Conservation (phyloP, 768 basidiomycete species). For the Rhodosporidiobolus sp. region DNA sequence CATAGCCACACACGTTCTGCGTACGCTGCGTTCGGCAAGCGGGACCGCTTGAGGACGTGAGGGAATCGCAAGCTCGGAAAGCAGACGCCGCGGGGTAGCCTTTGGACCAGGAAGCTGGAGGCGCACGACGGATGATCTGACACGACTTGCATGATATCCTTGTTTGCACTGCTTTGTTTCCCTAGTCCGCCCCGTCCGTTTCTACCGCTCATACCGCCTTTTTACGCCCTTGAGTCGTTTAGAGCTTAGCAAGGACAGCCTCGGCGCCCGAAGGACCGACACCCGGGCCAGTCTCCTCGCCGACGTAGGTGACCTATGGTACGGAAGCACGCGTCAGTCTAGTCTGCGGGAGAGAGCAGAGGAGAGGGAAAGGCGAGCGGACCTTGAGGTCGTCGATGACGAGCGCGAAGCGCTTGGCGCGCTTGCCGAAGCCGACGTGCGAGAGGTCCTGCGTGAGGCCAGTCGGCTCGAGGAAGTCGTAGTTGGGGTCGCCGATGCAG, state of each 20-base stretch:
- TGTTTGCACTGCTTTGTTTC: too few species aligned
- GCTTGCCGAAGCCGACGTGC: conserved; percentile 59
- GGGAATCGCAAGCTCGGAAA: too few species aligned
- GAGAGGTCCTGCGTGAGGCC: conserved; percentile 49
- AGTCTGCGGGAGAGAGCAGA: not conserved
- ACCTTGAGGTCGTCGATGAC: conserved; percentile 46
- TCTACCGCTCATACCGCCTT: too few species aligned
- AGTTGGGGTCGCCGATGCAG: conserved; percentile 59
- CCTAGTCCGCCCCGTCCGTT: too few species aligned
- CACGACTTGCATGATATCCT: too few species aligned
- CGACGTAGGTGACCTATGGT: conserved; percentile 46
- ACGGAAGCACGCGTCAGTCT: not conserved
- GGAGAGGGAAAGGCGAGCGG: conserved; percentile 6
- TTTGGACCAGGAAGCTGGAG: too few species aligned
- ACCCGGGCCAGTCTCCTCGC: conserved; percentile 54
- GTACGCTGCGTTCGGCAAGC: too few species aligned
- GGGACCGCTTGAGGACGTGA: too few species aligned
- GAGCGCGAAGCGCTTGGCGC: conserved; percentile 55
- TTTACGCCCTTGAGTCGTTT: too few species aligned
- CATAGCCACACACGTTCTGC: too few species aligned
- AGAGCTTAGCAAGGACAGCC: conserved; percentile 53
- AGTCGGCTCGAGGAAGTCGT: conserved; percentile 52
- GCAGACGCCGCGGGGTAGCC: too few species aligned
- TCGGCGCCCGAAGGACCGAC: conserved; percentile 61
- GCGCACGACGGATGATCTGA: too few species aligned